Conservation (phyloP, 805 yeast species). For the Ogataea thermomethanolica region DNA sequence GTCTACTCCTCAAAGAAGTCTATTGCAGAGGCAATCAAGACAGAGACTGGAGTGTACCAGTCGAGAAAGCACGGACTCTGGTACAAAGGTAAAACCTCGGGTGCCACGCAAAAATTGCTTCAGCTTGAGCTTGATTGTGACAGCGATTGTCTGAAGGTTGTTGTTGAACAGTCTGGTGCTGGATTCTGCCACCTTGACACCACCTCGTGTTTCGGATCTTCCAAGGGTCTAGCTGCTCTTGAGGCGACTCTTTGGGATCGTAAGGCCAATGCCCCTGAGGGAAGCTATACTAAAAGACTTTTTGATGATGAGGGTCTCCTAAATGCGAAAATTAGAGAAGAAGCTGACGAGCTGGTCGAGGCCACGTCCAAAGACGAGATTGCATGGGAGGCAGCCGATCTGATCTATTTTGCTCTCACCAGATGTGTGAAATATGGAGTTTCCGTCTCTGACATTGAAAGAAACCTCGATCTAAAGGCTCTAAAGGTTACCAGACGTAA, state of each 20-base stretch:
- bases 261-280: conserved; percentile 70
- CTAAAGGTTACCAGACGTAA: conserved; percentile 86
- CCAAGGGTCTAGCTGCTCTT: conserved; percentile 62
- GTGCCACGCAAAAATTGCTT: conserved; percentile 81
- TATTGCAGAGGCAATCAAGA: conserved; percentile 73
- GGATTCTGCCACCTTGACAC: conserved; percentile 92
- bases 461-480: conserved; percentile 77
- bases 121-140: conserved; percentile 82
- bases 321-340: conserved; percentile 88
- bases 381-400: conserved; percentile 97
- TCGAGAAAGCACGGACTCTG: conserved; percentile 90
- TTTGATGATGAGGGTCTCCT: conserved; percentile 74
- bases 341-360: conserved; percentile 91
- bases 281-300: conserved; percentile 90
- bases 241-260: conserved; percentile 67
- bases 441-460: conserved; percentile 73
- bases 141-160: conserved; percentile 82
- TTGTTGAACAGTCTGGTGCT: conserved; percentile 78
- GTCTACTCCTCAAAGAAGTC: conserved; percentile 88
- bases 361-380: conserved; percentile 65
- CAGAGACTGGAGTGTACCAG: conserved; percentile 87
- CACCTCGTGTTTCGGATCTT: conserved; percentile 75
- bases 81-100: conserved; percentile 96
- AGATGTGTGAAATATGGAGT: conserved; percentile 71
- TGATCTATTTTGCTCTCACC: conserved; percentile 54